A percentile compares a stretch with the other conserved stretches of the same genome.
Conservation (phyloP, 352 stramenopile genomes). For the Phytopythium aichiense region DNA sequence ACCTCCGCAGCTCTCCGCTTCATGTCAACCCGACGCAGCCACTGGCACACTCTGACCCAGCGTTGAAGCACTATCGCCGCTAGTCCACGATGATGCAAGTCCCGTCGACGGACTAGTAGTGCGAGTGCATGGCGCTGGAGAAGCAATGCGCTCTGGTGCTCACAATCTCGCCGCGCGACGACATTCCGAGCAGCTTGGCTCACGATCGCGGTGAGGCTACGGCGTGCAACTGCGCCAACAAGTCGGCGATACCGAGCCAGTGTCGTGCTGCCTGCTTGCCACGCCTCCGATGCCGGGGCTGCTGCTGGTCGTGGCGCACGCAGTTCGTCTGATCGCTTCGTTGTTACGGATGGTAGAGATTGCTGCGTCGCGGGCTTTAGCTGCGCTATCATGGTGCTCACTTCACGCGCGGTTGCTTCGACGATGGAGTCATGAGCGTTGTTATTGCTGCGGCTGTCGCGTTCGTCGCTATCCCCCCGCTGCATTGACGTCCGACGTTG, state of each 20-base stretch:
- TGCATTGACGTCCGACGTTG: neutral
- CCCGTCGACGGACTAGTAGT: neutral
- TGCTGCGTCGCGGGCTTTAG: neutral
- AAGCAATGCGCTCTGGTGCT: neutral
- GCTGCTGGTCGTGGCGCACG: neutral
- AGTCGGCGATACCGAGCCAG: conserved; percentile 1
- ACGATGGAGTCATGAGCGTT: neutral
- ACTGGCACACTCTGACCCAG: neutral
- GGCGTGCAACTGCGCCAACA: neutral
- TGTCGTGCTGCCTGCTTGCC: conserved; percentile 2
- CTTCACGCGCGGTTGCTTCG: neutral
- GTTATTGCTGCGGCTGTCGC: neutral
- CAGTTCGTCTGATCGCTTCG: neutral
- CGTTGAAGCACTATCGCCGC: neutral
- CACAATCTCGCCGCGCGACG: neutral
- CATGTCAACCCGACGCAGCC: neutral
- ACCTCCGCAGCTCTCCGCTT: neutral
- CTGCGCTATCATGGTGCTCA: neutral
- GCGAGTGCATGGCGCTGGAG: neutral
- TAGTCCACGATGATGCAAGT: neutral
- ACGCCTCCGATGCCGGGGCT: neutral
- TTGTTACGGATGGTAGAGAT: too few relatives aligned
- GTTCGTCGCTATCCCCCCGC: neutral
- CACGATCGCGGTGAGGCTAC: neutral
- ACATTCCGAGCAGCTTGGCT: neutral